Base-by-base conservation (phyloP, 169 alveolate species). In the Eimeria tenella region DNA sequence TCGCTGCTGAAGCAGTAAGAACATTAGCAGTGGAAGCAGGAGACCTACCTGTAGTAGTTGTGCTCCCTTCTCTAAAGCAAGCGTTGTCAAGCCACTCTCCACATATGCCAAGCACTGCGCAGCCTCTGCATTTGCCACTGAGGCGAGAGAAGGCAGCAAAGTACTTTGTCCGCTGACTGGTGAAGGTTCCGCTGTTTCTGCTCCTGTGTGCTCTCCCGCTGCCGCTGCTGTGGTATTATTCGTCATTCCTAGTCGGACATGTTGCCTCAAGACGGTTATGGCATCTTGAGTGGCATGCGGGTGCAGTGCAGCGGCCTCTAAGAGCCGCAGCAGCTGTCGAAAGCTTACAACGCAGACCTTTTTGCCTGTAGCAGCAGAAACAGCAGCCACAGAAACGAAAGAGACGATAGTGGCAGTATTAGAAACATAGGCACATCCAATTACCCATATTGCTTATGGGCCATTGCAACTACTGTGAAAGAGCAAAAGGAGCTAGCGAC, bases 201-300 rank as follows among this genome's bases (percentile, higher is more conserved):
- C 55, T 21, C 6, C 58, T 55, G 58, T 52, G 11, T 60, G 31
- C 13, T 21, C 70, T 13, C 62, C 15, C 9, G 74, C 21, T 53
- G 56, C 87, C 9, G 77, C 77, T 13, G 77, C 77, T 68, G 31
- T 3, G 11, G 77, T 23, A 25, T 23, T 13, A 56, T 9, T 49
- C 21, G 68, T 62, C 65, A 84, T 50, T 84, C 91, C 91, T 77
- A 84, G 91, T 42, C 79, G 91, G 58, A 84, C 65, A 56, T 60
- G 91, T 56, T 84, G 79, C 53, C 91, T 60, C 23, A 84, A 56
- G 63, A 31, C 81, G 49, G 65, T 31, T 7, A 84, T 62, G 13
- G 81, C 68, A n/a, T 53, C 91, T 84, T 58, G 79, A 11, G 91
- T 62, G 50, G 91, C 91, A 56, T 84, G 91, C 23, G 91, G 91